A percentile compares a stretch with the other conserved stretches of the same genome.
phyloP scores from a whole-genome alignment of 1,139 yeast species.

The Petasospora rhodanensis region DNA sequence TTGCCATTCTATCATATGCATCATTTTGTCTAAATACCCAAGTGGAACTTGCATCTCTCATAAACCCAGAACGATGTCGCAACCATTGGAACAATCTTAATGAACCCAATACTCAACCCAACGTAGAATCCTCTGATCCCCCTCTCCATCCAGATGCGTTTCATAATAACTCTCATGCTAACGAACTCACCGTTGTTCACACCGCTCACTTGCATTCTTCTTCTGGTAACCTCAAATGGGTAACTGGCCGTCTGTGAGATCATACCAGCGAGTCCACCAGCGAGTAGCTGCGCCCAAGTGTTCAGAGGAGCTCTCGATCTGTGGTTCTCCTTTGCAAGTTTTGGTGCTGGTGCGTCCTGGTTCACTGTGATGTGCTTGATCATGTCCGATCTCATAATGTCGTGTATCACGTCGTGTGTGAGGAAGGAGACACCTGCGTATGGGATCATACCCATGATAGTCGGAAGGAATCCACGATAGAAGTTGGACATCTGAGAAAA shows the following conservation, averaged over 20 bases:
- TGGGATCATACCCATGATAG: constrained; percentile 93
- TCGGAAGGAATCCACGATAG: constrained; percentile 92
- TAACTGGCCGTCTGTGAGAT: constrained; percentile 94
- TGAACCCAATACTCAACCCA: constrained; percentile 90
- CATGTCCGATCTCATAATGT: constrained; percentile 58
- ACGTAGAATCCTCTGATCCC: constrained; percentile 88
- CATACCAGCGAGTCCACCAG: constrained; percentile 96
- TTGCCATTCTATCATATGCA: no score
- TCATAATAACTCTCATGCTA: constrained; percentile 41
- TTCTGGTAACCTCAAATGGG: constrained; percentile 90
- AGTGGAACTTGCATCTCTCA: constrained; percentile 69
- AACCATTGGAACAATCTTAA: constrained; percentile 95
- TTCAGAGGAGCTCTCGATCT: constrained; percentile 55
- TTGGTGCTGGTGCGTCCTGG: constrained; percentile 8
- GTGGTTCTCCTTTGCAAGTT: constrained; percentile 2
- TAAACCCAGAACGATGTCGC: constrained; percentile 95
- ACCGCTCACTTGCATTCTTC: constrained; percentile 96
- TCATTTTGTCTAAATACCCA: constrained; percentile 41
- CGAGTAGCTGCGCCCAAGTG: constrained; percentile 88
- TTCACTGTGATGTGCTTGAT: constrained; percentile 56
- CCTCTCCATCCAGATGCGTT: constrained; percentile 54
- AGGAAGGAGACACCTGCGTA: constrained; percentile 97
- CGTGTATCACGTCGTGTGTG: constrained; percentile 90
- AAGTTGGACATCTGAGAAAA: constrained; percentile 54
- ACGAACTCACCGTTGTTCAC: constrained; percentile 61